phyloP scores from a whole-genome alignment of 371 early-diverging fungal genomes.

The Lichtheimia hyalospora region DNA sequence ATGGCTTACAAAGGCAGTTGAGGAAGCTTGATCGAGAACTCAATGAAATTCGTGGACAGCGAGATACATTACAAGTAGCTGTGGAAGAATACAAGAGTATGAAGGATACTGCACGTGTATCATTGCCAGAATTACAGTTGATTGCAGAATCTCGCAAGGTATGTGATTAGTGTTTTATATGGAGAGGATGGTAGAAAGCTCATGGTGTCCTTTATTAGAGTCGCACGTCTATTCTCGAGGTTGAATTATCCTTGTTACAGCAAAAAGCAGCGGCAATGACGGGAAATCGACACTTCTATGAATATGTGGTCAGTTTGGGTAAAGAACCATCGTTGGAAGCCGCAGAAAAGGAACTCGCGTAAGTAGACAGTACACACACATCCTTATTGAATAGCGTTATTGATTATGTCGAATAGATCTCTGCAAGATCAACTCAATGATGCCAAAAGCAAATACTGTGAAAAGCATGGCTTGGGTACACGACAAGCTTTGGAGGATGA shows the following conservation, averaged over 20 bases:
- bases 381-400: neutral
- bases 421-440: neutral
- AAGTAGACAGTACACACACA: constrained; percentile 8
- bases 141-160: constrained; percentile 48
- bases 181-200: neutral
- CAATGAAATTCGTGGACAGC: constrained; percentile 72
- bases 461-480: neutral
- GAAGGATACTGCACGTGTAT: constrained; percentile 56
- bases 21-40: constrained; percentile 74
- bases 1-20: constrained; percentile 63
- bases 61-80: constrained; percentile 75
- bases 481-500: constrained; percentile 12
- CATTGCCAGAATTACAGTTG: constrained; percentile 20
- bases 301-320: neutral
- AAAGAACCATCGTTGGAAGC: neutral
- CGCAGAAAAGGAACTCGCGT: constrained; percentile 7
- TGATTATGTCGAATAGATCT: neutral
- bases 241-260: constrained; percentile 13
- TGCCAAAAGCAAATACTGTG: neutral
- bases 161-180: neutral
- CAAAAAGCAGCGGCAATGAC: constrained; percentile 17
- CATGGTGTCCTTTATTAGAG: constrained; percentile 4
- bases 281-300: constrained; percentile 15
- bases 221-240: constrained; percentile 15
- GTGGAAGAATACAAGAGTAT: constrained; percentile 72